Evolutionary conservation across 2,329 filamentous ascomycete genomes (phyloP), one percentile per base, ranked within the genome.

Genomic region (Ascochyta fabae): DNA sequence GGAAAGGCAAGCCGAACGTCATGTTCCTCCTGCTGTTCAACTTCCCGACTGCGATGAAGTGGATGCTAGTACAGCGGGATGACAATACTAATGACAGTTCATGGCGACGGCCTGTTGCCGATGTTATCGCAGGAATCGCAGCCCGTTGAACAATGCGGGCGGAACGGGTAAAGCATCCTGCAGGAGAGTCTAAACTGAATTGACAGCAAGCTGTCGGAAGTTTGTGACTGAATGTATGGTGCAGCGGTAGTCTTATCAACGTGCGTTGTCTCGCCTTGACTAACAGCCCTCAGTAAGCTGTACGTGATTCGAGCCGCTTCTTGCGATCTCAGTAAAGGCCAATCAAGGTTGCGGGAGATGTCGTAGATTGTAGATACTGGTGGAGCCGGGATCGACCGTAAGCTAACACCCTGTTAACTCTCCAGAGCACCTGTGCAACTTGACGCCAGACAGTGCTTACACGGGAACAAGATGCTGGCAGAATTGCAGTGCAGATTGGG

Each of bases 251-350:
- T 46, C 69, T 75, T 75, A 75, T 75, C 72, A 53, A 62, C 60
- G 31, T 67, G 68, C 68, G 64, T 67, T 33, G 16, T 41, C 31
- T 46, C 26, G 39, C 55, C 44, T 68, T 75, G 70, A 74, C 72
- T 74, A 74, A 74, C 65, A 57, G 47, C 53, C 45, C 67, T 70
- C 63, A 59, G 66, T 75, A 71, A 74, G 60, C 61, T 59, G 64
- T 65, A 68, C 31, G 34, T 42, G 35, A 43, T 35, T 42, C 24
- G 42, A 46, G 53, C 36, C 29, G 43, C 47, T 47, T 44, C 41
- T 42, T 31, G 42, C 31, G 6, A 47, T 24, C 13, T 33, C 16
- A 10, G 19, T 4, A 9, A 48, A 26, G 19, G 19, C 53, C 53
- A 56, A 56, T 51, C 53, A 56, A 19, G 13, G 13, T 43, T 6